Evolutionary conservation across 306 rosid species (phyloP).

Genomic region (Arachis hypogaea): DNA sequence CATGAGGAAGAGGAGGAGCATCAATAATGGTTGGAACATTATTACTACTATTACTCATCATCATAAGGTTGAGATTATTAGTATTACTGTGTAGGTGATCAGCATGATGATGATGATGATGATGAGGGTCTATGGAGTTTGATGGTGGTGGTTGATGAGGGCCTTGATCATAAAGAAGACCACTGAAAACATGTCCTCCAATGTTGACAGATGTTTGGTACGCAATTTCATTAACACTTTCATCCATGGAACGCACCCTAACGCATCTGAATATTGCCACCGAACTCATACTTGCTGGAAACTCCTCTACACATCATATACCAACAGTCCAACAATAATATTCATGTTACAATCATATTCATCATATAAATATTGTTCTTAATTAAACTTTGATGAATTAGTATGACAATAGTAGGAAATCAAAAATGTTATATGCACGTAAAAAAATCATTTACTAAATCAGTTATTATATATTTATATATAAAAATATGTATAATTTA

Average conservation of each 20-base stretch:
- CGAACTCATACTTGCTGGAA: conserved; percentile 53
- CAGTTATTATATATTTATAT: too few relatives aligned
- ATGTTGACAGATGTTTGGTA: conserved; percentile 66
- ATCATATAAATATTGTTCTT: too few relatives aligned
- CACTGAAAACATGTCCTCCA: conserved; percentile 70
- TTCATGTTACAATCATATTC: too few relatives aligned
- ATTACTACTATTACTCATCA: not conserved
- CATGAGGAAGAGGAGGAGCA: too few relatives aligned
- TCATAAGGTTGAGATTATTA: conserved; percentile 36
- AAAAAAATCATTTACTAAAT: too few relatives aligned
- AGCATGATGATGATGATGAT: not conserved
- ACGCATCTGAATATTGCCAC: conserved; percentile 54
- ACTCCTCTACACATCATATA: conserved; percentile 30
- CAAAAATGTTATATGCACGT: too few relatives aligned
- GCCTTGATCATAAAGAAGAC: conserved; percentile 75
- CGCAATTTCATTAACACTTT: conserved; percentile 46
- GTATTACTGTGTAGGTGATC: conserved; percentile 25
- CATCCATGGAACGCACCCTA: conserved; percentile 56
- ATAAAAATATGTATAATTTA: too few relatives aligned
- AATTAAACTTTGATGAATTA: too few relatives aligned
- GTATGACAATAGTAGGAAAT: too few relatives aligned
- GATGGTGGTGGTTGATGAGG: conserved; percentile 32
- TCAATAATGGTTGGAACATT: too few relatives aligned
- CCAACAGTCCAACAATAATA: not conserved
- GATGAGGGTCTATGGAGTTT: conserved; percentile 17